Evolutionary conservation across 2,329 filamentous ascomycete genomes (phyloP), one percentile per base, ranked within the genome.

Genomic region (Fusarium floridanum): DNA sequence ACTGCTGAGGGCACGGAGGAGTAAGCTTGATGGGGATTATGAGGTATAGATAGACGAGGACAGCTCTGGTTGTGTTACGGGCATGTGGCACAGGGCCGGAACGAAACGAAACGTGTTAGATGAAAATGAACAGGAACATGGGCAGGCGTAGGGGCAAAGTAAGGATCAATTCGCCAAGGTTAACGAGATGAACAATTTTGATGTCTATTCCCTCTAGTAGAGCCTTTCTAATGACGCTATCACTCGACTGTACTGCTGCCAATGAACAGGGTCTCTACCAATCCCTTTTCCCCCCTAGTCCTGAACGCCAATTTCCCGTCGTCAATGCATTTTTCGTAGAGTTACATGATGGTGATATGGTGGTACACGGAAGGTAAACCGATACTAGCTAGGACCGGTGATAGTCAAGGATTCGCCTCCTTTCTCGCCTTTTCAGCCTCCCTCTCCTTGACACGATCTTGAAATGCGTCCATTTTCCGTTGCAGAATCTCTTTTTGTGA

Each of bases 1-100:
- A 85, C 85, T 9, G 85, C 89, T 8, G 89, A 91, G 34, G 90
- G 82, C 11, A 71, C 68, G n/a, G 68, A 81, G 37, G 77, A 79
- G 66, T 81, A 79, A 69, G 45, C 10, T 14, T 20, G 17, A 36
- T 43, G 22, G 32, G 36, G 60, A n/a, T 53, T 39, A 59, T 12
- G 16, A 32, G 17, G 34, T 24, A 61, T 17, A 61, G 48, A 63
- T 27, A 61, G 50, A 66, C 56, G 55, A 20, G 48, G 48, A 6
- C 11, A 60, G 27, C 43, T 39, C 48, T 32, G 53, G 60, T 53
- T 61, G 48, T 36, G 36, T 34, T 41, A 17, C 17, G n/a, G 41
- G 39, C 37, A 34, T 29, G 20, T 4, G 36, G 34, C 50, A 69
- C 27, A 50, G 50, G 48, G 32, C 29, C 29, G 29, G 29, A 32